Evolutionary conservation across 2,329 filamentous ascomycete genomes (phyloP).

Genomic region (Coleophoma crateriformis): DNA sequence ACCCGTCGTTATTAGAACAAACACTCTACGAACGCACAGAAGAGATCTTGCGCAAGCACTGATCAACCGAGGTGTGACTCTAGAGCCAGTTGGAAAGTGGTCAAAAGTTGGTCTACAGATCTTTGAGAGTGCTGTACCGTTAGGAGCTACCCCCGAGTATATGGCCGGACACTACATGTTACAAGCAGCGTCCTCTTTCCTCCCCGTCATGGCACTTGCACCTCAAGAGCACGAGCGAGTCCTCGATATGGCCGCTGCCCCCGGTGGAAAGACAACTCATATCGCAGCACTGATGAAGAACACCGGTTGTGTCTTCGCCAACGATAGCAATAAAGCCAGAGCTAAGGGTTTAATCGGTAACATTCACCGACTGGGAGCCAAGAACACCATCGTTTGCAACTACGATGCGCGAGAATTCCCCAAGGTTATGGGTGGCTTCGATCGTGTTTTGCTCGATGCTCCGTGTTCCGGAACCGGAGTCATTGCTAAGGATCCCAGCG

Average conservation of each 20-base stretch:
- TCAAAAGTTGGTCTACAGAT: slow-evolving; percentile 96
- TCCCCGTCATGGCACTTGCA: slow-evolving; percentile 94
- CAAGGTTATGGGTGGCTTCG: slow-evolving; percentile 90
- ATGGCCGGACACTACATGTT: slow-evolving; percentile 96
- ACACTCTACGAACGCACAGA: slow-evolving; percentile 75
- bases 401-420: slow-evolving; percentile 94
- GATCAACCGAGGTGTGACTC: slow-evolving; percentile 92
- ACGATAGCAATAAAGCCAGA: slow-evolving; percentile 91
- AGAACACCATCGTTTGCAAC: slow-evolving; percentile 92
- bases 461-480: slow-evolving; percentile 96
- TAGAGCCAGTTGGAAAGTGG: slow-evolving; percentile 98
- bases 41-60: slow-evolving; percentile 84
- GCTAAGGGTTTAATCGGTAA: slow-evolving; percentile 97
- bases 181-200: slow-evolving; percentile 92
- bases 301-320: slow-evolving; percentile 90
- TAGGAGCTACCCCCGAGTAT: slow-evolving; percentile 96
- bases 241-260: slow-evolving; percentile 89
- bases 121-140: slow-evolving; percentile 74
- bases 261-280: slow-evolving; percentile 94
- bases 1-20: slow-evolving; percentile 93
- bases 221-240: slow-evolving; percentile 90
- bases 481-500: slow-evolving; percentile 91
- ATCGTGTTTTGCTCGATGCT: slow-evolving; percentile 88
- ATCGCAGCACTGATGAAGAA: slow-evolving; percentile 98
- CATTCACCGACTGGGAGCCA: slow-evolving; percentile 87